These are phyloP conservation scores for Ophiostoma himal-ulmi DNA, from an alignment of 2,329 filamentous ascomycete species.

Conservation along the genomic window DNA sequence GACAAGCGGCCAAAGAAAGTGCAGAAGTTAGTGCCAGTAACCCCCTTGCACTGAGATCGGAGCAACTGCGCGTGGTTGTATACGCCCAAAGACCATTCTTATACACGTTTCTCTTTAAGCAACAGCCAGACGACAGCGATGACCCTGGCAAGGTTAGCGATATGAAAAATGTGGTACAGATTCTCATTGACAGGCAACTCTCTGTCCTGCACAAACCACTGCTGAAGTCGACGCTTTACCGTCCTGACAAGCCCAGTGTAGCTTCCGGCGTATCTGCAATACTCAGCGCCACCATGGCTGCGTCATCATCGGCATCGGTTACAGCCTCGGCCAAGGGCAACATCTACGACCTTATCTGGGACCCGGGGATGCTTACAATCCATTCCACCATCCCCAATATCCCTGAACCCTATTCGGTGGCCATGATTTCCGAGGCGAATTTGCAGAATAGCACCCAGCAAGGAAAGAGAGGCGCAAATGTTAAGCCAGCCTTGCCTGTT, in stretches of 20 bases:
- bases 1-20: background rate
- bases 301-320: background rate
- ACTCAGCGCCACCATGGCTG: slow-evolving; percentile 11
- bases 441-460: background rate
- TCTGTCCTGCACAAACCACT: slow-evolving; percentile 53
- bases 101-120: slow-evolving; percentile 66
- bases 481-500: background rate
- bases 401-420: slow-evolving; percentile 40
- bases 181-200: slow-evolving; percentile 40
- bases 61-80: slow-evolving; percentile 61
- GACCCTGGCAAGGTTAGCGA: background rate
- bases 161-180: slow-evolving; percentile 14
- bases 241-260: slow-evolving; percentile 45
- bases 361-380: slow-evolving; percentile 50
- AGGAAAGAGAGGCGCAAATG: background rate
- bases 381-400: slow-evolving; percentile 64
- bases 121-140: slow-evolving; percentile 40
- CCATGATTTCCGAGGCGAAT: slow-evolving; percentile 3
- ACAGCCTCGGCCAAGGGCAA: slow-evolving; percentile 28
- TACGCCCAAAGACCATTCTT: slow-evolving; percentile 72
- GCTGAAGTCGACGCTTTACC: slow-evolving; percentile 50
- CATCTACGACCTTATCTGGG: slow-evolving; percentile 60
- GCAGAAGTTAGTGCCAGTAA: background rate
- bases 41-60: slow-evolving; percentile 39
- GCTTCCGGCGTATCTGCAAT: slow-evolving; percentile 25